phyloP scores from a whole-genome alignment of 2,329 filamentous ascomycete genomes.

The Xenosphaeropsis pyriputrescens region DNA sequence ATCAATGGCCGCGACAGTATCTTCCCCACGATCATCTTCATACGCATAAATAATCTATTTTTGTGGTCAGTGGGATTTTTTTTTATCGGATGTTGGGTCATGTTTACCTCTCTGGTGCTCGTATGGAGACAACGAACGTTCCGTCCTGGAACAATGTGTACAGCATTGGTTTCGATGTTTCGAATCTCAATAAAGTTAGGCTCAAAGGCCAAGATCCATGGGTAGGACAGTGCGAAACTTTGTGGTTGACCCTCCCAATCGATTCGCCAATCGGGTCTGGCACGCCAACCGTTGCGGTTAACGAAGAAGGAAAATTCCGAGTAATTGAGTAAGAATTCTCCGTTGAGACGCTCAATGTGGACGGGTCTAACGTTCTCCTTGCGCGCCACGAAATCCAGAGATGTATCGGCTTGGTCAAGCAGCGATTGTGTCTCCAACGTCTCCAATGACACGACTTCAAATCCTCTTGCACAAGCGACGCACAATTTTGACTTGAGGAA shows the following conservation, averaged over 20 bases:
- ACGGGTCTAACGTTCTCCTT: constrained; percentile 91
- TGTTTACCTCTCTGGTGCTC: constrained; percentile 81
- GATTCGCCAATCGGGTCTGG: constrained; percentile 90
- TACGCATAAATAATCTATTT: constrained; percentile 88
- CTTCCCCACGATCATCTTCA: constrained; percentile 87
- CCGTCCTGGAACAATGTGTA: constrained; percentile 92
- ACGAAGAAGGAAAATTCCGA: constrained; percentile 99
- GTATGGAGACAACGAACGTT: constrained; percentile 97
- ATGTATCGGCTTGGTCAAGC: constrained; percentile 94
- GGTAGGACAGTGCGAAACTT: constrained; percentile 86
- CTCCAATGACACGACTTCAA: constrained; percentile 92
- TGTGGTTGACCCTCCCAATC: constrained; percentile 93
- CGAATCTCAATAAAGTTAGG: constrained; percentile 94
- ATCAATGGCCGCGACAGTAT: constrained; percentile 87
- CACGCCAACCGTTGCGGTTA: constrained; percentile 89
- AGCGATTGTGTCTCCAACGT: constrained; percentile 97
- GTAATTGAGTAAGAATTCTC: constrained; percentile 96
- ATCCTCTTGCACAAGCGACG: constrained; percentile 87
- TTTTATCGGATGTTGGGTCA: background rate
- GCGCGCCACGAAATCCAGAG: constrained; percentile 87
- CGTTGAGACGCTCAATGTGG: constrained; percentile 91
- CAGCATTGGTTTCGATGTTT: constrained; percentile 85
- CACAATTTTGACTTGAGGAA: constrained; percentile 95
- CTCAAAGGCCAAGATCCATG: constrained; percentile 95
- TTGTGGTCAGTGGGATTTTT: constrained; percentile 9